Conservation (phyloP, 2,329 filamentous ascomycete species). For the Ophiocordyceps sinensis region DNA sequence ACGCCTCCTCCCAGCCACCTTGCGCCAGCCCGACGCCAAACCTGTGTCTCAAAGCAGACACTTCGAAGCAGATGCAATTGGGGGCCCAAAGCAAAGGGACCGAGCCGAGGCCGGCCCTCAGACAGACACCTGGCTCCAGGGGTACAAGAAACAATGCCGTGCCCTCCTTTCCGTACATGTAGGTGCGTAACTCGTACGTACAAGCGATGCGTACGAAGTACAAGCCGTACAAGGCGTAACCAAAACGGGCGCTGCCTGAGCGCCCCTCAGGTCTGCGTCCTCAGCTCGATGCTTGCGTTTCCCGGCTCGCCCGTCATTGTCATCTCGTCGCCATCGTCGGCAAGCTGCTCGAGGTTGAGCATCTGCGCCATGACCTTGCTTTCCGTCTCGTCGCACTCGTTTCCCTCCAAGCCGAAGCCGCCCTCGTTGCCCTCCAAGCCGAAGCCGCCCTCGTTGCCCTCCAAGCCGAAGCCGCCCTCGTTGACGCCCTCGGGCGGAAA, state of each 20-base stretch:
- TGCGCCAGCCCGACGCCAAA: background rate
- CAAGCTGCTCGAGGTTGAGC: conserved; percentile 14
- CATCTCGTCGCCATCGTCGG: conserved; percentile 12
- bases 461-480: conserved; percentile 18
- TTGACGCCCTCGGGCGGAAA: conserved; percentile 36
- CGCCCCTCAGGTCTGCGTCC: too few relatives aligned
- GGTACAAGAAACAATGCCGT: too few relatives aligned
- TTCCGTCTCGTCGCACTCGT: conserved; percentile 8
- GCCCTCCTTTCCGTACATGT: background rate
- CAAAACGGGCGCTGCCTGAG: too few relatives aligned
- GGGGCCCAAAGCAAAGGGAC: too few relatives aligned
- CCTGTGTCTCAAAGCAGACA: background rate
- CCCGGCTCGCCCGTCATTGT: conserved; percentile 2
- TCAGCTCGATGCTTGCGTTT: background rate
- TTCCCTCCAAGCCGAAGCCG: too few relatives aligned
- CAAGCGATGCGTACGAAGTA: too few relatives aligned
- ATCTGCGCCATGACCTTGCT: conserved; percentile 15
- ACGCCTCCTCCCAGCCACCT: background rate
- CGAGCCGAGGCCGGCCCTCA: too few relatives aligned
- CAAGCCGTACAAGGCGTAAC: too few relatives aligned
- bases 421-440: too few relatives aligned
- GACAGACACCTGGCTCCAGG: too few relatives aligned
- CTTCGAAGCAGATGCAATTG: background rate
- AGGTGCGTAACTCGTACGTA: too few relatives aligned
- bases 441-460: conserved; percentile 15